These are phyloP conservation scores for Borovskyia barvae DNA, from an alignment of 208 protist species.

Conservation along the genomic window DNA sequence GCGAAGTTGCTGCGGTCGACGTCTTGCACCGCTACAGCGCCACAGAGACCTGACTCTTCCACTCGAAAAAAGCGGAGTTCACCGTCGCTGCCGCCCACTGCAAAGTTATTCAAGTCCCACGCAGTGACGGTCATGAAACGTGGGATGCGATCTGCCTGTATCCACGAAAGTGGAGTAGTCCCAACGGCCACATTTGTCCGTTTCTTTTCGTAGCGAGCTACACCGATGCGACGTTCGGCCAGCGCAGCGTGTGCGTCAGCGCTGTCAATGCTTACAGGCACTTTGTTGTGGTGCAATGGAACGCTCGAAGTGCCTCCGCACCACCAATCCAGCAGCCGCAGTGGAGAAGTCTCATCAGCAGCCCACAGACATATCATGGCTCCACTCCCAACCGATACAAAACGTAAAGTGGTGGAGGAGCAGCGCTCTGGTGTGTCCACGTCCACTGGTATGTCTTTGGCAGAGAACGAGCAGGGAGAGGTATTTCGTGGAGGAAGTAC, in stretches of 20 bases:
- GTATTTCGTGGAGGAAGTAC: conserved; percentile 8
- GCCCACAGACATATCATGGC: conserved; percentile 26
- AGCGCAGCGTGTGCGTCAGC: not conserved
- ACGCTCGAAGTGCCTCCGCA: not conserved
- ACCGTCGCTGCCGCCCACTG: conserved; percentile 72
- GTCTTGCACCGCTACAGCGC: not conserved
- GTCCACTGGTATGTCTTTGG: no score
- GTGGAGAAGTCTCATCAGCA: not conserved
- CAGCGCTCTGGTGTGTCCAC: no score
- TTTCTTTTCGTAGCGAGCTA: conserved; percentile 7
- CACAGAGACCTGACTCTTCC: not conserved
- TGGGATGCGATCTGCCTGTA: conserved; percentile 34
- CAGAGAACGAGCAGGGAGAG: no score
- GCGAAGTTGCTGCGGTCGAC: not conserved
- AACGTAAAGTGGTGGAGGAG: no score
- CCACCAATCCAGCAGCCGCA: conserved; percentile 28
- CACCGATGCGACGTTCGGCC: not conserved
- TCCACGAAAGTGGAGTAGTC: not conserved
- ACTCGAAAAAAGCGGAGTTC: conserved; percentile 34
- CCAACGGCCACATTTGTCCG: not conserved
- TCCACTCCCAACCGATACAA: conserved; percentile 61
- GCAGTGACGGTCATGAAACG: conserved; percentile 58
- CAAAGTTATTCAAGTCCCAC: conserved; percentile 13
- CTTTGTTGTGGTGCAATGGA: not conserved
- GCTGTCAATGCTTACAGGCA: not conserved